Evolutionary conservation across 2,329 filamentous ascomycete genomes (phyloP), one percentile per base, ranked within the genome.

Genomic region (Claviceps fusiformis): DNA sequence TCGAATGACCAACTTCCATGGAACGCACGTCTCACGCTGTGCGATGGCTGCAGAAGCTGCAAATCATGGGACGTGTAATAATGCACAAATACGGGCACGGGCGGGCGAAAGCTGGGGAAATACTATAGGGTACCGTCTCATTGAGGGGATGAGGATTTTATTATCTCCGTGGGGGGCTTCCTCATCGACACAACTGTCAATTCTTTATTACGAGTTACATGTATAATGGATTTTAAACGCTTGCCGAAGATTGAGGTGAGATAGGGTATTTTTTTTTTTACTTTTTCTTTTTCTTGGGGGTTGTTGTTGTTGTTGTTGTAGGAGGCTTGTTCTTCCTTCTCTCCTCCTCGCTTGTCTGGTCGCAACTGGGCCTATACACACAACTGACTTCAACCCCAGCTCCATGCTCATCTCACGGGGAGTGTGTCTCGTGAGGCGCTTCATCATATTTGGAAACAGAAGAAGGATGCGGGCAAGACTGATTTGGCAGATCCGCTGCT

Each of bases 351-450:
- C n/a, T n/a, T n/a, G n/a, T n/a, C n/a, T n/a, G n/a, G n/a, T 31
- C 5, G 39, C 37, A 24, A 15, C 47, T 19, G 17, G 41, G 29
- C 50, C 8, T n/a, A 51, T 3, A 6, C 29, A 10, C 15, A n/a
- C 15, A n/a, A 48, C 50, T 27, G 19, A 55, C 50, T 5, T 39
- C 46, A 33, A 41, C 11, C 50, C 50, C 13, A 90, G 84, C 78
- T 92, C 54, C 88, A 93, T 63, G 87, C 88, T 58, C 87, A 93
- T 68, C 76, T 93, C 48, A 87, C 82, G 45, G 87, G 88, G 54
- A 89, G 85, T 67, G 88, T 93, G 66, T 85, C 80, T 64, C 80
- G 85, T 37, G 71, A 81, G 62, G 84, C 81, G 58, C 79, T 93
- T 2, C 86, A 89, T 64, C 78, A 87, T 43, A 82, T 92, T 64